Percentiles rank a stretch among this genome's conserved stretches.
Evolutionary conservation across 2,329 filamentous ascomycete genomes (phyloP).

Genomic region (Cladobotryum protrusum): DNA sequence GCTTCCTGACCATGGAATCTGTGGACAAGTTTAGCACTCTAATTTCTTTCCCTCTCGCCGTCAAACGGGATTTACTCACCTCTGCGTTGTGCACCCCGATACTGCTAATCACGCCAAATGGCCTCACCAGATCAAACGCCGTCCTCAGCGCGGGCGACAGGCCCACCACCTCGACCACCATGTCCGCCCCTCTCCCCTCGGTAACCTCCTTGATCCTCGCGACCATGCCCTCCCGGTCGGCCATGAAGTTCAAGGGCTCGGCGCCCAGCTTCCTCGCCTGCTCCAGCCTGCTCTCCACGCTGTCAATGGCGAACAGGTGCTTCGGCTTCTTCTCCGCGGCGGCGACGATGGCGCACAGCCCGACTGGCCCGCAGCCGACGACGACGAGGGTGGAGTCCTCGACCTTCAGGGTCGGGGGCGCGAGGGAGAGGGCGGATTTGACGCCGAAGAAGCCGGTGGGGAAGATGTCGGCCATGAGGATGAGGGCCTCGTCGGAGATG

Average conservation of each 20-base stretch:
- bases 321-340: slow-evolving; percentile 70
- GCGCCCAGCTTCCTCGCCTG: slow-evolving; percentile 69
- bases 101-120: slow-evolving; percentile 67
- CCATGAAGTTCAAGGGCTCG: slow-evolving; percentile 74
- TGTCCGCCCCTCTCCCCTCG: slow-evolving; percentile 75
- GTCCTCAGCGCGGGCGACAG: slow-evolving; percentile 62
- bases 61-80: slow-evolving; percentile 37
- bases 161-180: slow-evolving; percentile 74
- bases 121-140: slow-evolving; percentile 64
- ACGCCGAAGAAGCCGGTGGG: slow-evolving; percentile 82
- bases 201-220: slow-evolving; percentile 68
- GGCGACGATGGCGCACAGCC: slow-evolving; percentile 75
- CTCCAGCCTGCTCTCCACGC: slow-evolving; percentile 66
- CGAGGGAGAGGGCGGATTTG: slow-evolving; percentile 65
- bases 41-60: slow-evolving; percentile 7
- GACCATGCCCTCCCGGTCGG: slow-evolving; percentile 57
- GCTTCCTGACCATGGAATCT: slow-evolving; percentile 61
- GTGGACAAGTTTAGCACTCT: neutral
- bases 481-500: slow-evolving; percentile 68
- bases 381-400: slow-evolving; percentile 63
- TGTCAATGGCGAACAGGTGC: slow-evolving; percentile 72
- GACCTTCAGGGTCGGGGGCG: slow-evolving; percentile 31
- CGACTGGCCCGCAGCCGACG: slow-evolving; percentile 80
- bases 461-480: slow-evolving; percentile 92
- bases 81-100: slow-evolving; percentile 72